Evolutionary conservation across 371 early-diverging fungal genomes (phyloP).

Genomic region (Apophysomyces trapeziformis): DNA sequence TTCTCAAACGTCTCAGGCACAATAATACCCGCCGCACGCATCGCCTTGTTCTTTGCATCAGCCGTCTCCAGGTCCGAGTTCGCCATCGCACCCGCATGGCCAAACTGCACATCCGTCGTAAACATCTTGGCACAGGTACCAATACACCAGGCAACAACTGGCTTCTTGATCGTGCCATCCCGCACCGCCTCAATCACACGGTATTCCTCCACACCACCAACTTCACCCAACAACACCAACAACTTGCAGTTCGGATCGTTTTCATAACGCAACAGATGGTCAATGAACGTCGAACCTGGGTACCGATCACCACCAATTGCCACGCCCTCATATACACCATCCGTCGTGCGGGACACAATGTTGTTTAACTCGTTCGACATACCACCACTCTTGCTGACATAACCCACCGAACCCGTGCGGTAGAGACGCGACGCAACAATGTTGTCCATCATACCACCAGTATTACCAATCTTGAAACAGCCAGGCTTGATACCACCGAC

Average conservation of each 20-base stretch:
- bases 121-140: constrained; percentile 98
- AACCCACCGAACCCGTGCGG: constrained; percentile 92
- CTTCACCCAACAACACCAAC: constrained; percentile 92
- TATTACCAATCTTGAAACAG: constrained; percentile 98
- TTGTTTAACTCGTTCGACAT: constrained; percentile 99
- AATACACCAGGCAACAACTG: constrained; percentile 97
- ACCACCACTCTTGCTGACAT: constrained; percentile 96
- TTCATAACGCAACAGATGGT: constrained; percentile 92
- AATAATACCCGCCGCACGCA: constrained; percentile 82
- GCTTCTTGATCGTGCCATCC: constrained; percentile 86
- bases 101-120: constrained; percentile 94
- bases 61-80: constrained; percentile 95
- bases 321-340: constrained; percentile 97
- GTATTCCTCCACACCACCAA: constrained; percentile 97
- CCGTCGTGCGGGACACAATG: constrained; percentile 90
- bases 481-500: constrained; percentile 98
- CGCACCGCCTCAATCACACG: constrained; percentile 88
- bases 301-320: constrained; percentile 98
- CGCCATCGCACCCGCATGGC: constrained; percentile 95
- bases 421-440: constrained; percentile 95
- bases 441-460: constrained; percentile 99
- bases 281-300: constrained; percentile 97
- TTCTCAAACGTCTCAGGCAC: constrained; percentile 95
- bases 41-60: constrained; percentile 90
- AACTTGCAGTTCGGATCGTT: constrained; percentile 90